phyloP scores from a whole-genome alignment of 2,329 filamentous ascomycete genomes.

The Ilyonectria sp. region DNA sequence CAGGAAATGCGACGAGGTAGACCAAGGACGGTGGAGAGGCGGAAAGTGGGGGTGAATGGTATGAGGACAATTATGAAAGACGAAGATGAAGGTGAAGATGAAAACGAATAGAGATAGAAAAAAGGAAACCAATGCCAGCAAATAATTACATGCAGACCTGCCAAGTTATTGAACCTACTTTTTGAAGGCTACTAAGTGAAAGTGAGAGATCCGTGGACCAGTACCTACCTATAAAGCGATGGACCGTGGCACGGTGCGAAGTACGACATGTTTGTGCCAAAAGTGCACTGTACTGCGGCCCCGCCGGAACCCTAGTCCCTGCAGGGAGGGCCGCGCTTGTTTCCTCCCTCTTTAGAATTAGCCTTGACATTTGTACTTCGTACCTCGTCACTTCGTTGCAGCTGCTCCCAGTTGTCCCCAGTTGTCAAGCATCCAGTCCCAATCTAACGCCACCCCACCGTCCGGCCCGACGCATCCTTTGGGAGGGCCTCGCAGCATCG shows the following conservation, averaged over 20 bases:
- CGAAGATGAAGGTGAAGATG: background rate
- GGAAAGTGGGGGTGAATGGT: background rate
- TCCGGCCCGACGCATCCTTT: background rate
- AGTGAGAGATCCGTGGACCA: background rate
- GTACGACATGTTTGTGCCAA: too few species aligned
- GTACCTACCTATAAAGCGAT: too few species aligned
- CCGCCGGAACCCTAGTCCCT: background rate
- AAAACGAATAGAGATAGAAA: background rate
- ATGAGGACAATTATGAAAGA: background rate
- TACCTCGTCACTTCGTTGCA: constrained; percentile 40
- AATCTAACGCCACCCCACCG: constrained; percentile 12
- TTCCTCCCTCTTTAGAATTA: background rate
- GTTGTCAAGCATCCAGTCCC: constrained; percentile 24
- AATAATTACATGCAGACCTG: background rate
- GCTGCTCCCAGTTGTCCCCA: constrained; percentile 36
- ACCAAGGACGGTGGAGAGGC: background rate
- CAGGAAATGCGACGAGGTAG: constrained; percentile 25
- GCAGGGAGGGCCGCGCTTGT: background rate
- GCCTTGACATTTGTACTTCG: background rate
- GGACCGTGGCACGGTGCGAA: background rate
- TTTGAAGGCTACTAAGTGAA: background rate
- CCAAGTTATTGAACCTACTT: background rate
- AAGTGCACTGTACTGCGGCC: background rate
- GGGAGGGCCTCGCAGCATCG: background rate
- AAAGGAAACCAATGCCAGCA: background rate